phyloP scores from a whole-genome alignment of 2,329 filamentous ascomycete species.

The Penicillium sp. region DNA sequence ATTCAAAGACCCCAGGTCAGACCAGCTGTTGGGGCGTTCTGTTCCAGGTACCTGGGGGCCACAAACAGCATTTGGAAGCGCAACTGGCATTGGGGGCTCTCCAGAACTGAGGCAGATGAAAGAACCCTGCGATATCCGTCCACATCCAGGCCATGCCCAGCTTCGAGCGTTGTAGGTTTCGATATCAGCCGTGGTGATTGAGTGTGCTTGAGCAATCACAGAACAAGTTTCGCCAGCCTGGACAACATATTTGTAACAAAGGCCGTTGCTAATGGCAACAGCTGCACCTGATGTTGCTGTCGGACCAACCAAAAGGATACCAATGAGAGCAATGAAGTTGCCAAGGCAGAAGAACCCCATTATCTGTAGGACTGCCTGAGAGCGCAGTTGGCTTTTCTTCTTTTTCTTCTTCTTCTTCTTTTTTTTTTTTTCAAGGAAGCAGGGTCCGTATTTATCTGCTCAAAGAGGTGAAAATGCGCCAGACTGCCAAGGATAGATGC shows the following conservation, averaged over 20 bases:
- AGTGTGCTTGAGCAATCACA: slow-evolving; percentile 33
- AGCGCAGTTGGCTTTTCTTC: neutral
- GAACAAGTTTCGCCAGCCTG: slow-evolving; percentile 36
- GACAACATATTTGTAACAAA: slow-evolving; percentile 40
- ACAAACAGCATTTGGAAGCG: slow-evolving; percentile 42
- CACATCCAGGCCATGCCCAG: slow-evolving; percentile 47
- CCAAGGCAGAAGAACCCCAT: neutral
- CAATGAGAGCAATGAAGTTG: neutral
- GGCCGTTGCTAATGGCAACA: neutral
- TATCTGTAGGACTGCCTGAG: neutral
- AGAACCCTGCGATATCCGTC: slow-evolving; percentile 27
- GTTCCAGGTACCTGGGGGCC: slow-evolving; percentile 49
- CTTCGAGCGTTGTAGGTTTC: slow-evolving; percentile 43
- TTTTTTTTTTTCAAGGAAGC: neutral
- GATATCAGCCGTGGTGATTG: slow-evolving; percentile 42
- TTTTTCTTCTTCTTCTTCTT: neutral
- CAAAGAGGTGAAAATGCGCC: neutral
- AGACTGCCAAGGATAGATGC: neutral
- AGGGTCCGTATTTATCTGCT: neutral
- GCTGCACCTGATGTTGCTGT: neutral
- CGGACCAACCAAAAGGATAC: neutral
- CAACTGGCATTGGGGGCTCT: slow-evolving; percentile 42
- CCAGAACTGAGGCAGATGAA: slow-evolving; percentile 45
- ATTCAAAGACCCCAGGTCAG: slow-evolving; percentile 13
- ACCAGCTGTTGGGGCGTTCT: slow-evolving; percentile 28